Base-by-base conservation (phyloP, 2,329 filamentous ascomycete genomes). In the Trichoderma pleuroti region DNA sequence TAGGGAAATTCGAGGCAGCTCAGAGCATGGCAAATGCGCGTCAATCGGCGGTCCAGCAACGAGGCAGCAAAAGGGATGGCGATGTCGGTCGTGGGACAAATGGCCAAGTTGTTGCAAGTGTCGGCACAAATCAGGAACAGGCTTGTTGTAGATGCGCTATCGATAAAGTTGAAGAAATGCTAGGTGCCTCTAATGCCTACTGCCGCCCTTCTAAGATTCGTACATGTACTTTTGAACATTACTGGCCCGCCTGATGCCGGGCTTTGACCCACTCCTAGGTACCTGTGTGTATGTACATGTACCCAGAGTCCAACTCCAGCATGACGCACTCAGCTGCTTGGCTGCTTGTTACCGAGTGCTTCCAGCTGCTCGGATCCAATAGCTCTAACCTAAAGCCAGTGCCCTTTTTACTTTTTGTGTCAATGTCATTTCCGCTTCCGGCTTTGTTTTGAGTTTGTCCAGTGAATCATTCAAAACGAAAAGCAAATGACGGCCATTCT, bases 81-180 rank as follows among this genome's bases (percentile, higher is more conserved):
- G 52, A 49, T 30, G 54, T 14, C 64, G 12, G 21, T 46, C 32
- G 60, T n/a, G 26, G 16, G 8, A 28, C 49, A 52, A 56, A 30
- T 42, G 34, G 36, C 16, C 63, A 57, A 18, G 60, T 10, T 10
- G 4, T 39, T 39, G 36, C 39, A 30, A 63, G 39, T 46, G 52
- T 57, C 52, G 54, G 64, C 26, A 24, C 52, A 49, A 32, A 24
- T 26, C 52, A 67, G 52, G 64, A 67, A 67, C 64, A 30, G 16
- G 32, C 32, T 28, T 16, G 52, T 59, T 32, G 34, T 32, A 59
- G 64, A 59, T 68, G 64, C 64, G 64, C 64, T 68, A 68, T 68
- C 64, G 64, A 68, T 68, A 68, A 26, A 68, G 64, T 56, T 28
- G 60, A 30, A 63, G 60, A 66, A 39, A n/a, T 21, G 36, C 59